Evolutionary conservation across 2,329 filamentous ascomycete genomes (phyloP).

Genomic region (Alternaria triticina): DNA sequence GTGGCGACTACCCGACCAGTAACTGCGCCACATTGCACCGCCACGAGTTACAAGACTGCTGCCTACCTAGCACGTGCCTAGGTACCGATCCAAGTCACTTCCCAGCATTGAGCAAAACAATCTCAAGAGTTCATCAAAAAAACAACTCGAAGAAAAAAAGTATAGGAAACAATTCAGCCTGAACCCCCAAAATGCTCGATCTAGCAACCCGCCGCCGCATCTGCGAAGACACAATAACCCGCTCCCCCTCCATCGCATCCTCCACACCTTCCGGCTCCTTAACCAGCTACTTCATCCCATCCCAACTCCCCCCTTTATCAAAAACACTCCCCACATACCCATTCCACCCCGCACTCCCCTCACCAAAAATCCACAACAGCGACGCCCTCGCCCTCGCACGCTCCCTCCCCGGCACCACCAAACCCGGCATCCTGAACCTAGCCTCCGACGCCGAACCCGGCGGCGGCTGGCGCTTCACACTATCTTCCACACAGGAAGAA

Average conservation of each 20-base stretch:
- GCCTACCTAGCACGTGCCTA: too few species aligned
- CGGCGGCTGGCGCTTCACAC: conserved; percentile 30
- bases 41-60: neutral
- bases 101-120: accelerated
- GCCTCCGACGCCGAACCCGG: conserved; percentile 27
- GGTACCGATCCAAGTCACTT: neutral
- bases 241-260: conserved; percentile 15
- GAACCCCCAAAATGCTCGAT: conserved; percentile 15
- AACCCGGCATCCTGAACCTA: conserved; percentile 27
- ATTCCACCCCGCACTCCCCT: neutral
- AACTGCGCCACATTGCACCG: neutral
- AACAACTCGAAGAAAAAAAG: too few species aligned
- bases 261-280: conserved; percentile 21
- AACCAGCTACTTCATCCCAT: conserved; percentile 19
- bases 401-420: conserved; percentile 6
- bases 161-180: neutral
- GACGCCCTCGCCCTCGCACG: conserved; percentile 29
- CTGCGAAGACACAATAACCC: conserved; percentile 29
- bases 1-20: accelerated
- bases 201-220: conserved; percentile 24
- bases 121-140: too few species aligned
- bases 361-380: conserved; percentile 17
- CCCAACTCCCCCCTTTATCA: conserved; percentile 20
- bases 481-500: conserved; percentile 31
- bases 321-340: conserved; percentile 2